Evolutionary conservation across 2,329 filamentous ascomycete species (phyloP), one percentile per base, ranked within the genome.

Genomic region (Aspergillus sp.): DNA sequence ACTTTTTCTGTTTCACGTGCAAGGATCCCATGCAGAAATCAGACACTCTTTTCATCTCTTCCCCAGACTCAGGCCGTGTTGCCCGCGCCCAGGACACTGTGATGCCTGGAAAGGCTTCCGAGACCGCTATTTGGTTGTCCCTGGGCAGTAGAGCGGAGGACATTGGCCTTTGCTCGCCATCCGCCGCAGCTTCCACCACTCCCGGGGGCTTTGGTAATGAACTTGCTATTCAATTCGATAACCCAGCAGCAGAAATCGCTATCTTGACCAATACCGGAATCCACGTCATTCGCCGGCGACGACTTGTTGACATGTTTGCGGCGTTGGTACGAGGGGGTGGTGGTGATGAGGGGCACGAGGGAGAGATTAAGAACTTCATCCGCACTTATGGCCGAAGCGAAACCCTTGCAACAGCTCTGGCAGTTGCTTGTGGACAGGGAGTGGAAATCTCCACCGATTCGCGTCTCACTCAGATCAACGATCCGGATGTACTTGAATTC

Each of bases 361-460:
- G 77, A 12, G 87, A 95, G 54, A 79, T 94, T 19, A 86, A 86
- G 42, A 87, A 83, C 48, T 91, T 98, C 57, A 88, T 93, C 48
- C 81, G 83, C 45, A 78, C 84, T 7, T 98, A 97, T 62, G 93
- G 93, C 9, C 82, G 90, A 8, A 83, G 85, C 4, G 93, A 98
- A 65, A 93, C 88, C 0, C 84, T 94, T 42, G 88, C 93, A 0
- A 90, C 91, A 33, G 90, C 93, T 27, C 73, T 98, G 40, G 93
- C 93, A 8, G 93, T 98, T 28, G 90, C 93, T 32, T 98, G 93
- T 64, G 90, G 91, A 4, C 90, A 97, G 62, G 91, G 90, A 7
- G 84, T 86, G 27, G 91, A 95, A 58, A 79, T 88, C 13, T 86
- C 85, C 0, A 64, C 74, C 1, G 86, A 89, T 45, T 79, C 82